These are phyloP conservation scores for Cystofilobasidium ferigula DNA, from an alignment of 768 basidiomycete species.

Conservation along the genomic window DNA sequence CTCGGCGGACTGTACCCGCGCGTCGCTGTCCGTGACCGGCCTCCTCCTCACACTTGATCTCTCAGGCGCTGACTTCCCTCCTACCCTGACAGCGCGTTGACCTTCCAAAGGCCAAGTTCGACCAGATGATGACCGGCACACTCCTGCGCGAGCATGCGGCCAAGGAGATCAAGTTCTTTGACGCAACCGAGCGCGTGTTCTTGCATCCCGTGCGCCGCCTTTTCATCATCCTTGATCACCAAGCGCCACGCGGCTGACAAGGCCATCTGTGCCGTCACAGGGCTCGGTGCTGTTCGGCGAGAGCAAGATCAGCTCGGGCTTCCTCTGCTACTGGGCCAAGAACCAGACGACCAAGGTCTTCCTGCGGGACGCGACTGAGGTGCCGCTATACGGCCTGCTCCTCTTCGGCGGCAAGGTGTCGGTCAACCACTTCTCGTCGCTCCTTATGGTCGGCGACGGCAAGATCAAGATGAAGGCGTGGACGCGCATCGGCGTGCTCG, in stretches of 20 bases:
- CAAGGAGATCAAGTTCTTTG: conserved; percentile 71
- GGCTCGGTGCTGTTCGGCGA: conserved; percentile 65
- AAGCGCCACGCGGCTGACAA: not conserved
- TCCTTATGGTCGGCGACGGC: conserved; percentile 17
- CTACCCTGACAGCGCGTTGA: conserved; percentile 44
- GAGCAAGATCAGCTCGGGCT: conserved; percentile 62
- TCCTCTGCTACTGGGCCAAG: conserved; percentile 73
- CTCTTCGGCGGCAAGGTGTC: conserved; percentile 71
- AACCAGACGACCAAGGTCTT: conserved; percentile 68
- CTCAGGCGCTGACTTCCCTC: not conserved
- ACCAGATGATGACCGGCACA: conserved; percentile 70
- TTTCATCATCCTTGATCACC: not conserved
- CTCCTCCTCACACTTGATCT: not conserved
- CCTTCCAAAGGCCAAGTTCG: conserved; percentile 67
- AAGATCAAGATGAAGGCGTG: conserved; percentile 60
- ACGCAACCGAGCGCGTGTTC: conserved; percentile 45
- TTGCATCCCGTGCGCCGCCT: conserved; percentile 26
- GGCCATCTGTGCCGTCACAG: conserved; percentile 38
- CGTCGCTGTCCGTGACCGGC: conserved; percentile 42
- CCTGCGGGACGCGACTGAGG: conserved; percentile 77
- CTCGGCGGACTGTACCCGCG: conserved; percentile 80
- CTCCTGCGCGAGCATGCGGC: conserved; percentile 75
- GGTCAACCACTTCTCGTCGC: conserved; percentile 37
- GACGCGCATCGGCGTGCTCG: conserved; percentile 82
- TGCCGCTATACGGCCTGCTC: conserved; percentile 76